Base-by-base conservation (phyloP, 805 yeast species). In the Lipomyces chichibuensis region DNA sequence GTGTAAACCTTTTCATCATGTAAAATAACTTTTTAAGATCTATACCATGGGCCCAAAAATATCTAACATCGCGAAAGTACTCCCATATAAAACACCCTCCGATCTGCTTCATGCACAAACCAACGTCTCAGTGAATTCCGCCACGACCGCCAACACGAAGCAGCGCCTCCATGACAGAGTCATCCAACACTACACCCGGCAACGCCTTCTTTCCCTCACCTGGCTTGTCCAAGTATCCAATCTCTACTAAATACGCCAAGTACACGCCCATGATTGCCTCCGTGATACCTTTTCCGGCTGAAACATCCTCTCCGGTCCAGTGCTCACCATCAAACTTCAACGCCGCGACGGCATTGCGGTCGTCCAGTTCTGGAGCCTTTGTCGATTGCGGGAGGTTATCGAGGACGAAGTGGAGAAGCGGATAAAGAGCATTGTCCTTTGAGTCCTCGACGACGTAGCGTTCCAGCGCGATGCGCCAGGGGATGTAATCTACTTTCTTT, bases 361-460 rank as follows among this genome's bases (percentile, higher is more conserved):
- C 99, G 75, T 93, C 97, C 71, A 95, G 83, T 78, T 94, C 98
- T 1, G 99, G 98, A 11, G 99, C 98, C 78, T 88, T 90, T 39
- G 98, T 90, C 77, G 88, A 88, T 69, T 88, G 89, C 6, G 98
- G 98, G 75, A 95, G 84, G 76, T 93, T 88, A 75, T 92, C 99
- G 72, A 96, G 83, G 14, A 93, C 98, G 81, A 95, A 91, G 80
- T 95, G 98, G 73, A 95, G 82, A 74, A 95, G 83, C 66, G 99
- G 99, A 81, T 87, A 95, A 70, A 95, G 83, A 0, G 99, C 98
- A 72, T 88, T 88, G 14, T 65, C 68, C 64, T 87, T 85, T 35
- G 88, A 82, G 51, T 84, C 88, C 64, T 87, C 91, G 60, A 89
- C 85, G 51, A 94, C 97, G 75, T 83, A 91, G 66, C 82, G 83